Percentiles rank a stretch among this genome's conserved stretches.
These are phyloP conservation scores for Emmonsiellopsis sp. DNA, from an alignment of 2,329 filamentous ascomycete genomes.

Conservation along the genomic window DNA sequence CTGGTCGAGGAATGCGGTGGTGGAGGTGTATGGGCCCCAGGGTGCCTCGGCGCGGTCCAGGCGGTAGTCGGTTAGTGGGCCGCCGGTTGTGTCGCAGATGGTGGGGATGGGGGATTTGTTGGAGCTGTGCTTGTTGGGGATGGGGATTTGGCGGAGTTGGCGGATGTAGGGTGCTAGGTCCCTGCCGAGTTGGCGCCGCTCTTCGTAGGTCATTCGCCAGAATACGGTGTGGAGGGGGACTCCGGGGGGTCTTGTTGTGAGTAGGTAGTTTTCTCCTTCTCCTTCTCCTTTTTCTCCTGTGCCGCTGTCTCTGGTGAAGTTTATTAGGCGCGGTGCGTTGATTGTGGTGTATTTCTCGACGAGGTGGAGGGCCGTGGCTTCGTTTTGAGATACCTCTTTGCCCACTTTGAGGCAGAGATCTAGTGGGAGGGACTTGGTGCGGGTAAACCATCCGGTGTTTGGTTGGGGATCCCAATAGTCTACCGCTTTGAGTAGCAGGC, in stretches of 20 bases:
- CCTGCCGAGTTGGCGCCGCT: slow-evolving; percentile 6
- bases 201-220: slow-evolving; percentile 10
- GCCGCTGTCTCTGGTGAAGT: slow-evolving; percentile 2
- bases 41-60: neutral
- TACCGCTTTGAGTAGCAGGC: neutral
- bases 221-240: neutral
- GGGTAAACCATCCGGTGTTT: neutral
- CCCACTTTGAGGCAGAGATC: slow-evolving; percentile 10
- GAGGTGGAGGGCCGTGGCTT: slow-evolving; percentile 9
- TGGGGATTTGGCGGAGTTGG: slow-evolving; percentile 7
- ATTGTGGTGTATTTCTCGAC: slow-evolving; percentile 9
- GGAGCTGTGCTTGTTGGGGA: neutral
- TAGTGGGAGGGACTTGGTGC: slow-evolving; percentile 7
- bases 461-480: neutral
- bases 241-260: slow-evolving; percentile 9
- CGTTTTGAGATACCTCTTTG: slow-evolving; percentile 3
- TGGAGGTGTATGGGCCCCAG: slow-evolving; percentile 5
- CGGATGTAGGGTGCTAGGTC: slow-evolving; percentile 6
- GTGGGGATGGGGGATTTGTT: neutral
- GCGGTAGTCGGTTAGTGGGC: slow-evolving; percentile 7
- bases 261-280: slow-evolving; percentile 3
- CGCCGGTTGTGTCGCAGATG: slow-evolving; percentile 6
- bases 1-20: slow-evolving; percentile 5
- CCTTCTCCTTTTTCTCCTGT: neutral
- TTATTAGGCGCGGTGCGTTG: slow-evolving; percentile 6